Evolutionary conservation across 176 grass and related monocot species (phyloP), one percentile per base, ranked within the genome.

Genomic region (Oryza glaberrima): DNA sequence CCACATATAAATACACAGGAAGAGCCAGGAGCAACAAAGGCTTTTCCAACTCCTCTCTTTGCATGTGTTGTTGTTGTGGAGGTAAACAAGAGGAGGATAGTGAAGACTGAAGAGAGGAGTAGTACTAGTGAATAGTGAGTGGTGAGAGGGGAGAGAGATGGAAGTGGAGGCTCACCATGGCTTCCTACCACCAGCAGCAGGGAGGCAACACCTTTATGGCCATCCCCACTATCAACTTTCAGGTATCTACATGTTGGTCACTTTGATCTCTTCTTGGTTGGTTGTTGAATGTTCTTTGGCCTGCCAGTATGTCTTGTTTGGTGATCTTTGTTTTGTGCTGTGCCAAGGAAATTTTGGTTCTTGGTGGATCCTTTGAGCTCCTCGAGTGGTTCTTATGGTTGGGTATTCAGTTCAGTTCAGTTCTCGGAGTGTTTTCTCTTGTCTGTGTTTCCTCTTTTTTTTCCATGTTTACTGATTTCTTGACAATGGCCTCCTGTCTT

Each of bases 151-250:
- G 68, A 19, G 68, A 73, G 58, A 65, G 52, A 86, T 86, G 84
- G 83, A 79, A 13, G 83, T 78, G 38, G 65, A 78, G 66, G 76
- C 67, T 73, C 26, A 5, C 48, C 63, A 48, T 65, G 76, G 84
- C 68, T 49, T 40, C 67, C 25, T 64, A 4, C 52, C 67, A 4
- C 52, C 67, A 23, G 11, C 67, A 34, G 12, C 49, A 63, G 41
- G 76, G 12, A 86, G 84, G 52, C 83, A 64, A 0, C 75, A 9
- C 13, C 30, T 45, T 52, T 52, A 76, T 77, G 74, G 74, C 65
- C 83, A 28, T 3, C 46, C 64, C 46, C 83, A 61, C 75, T 26
- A 72, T 11, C 54, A 79, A 34, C 25, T 77, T 65, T 41, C 58
- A 79, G 76, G 26, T 26, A 25, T 79, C 48, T 17, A 26, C 80